Base-by-base conservation (phyloP, 192 early-diverging fungal genomes). In the Irineochytrium annulatum region DNA sequence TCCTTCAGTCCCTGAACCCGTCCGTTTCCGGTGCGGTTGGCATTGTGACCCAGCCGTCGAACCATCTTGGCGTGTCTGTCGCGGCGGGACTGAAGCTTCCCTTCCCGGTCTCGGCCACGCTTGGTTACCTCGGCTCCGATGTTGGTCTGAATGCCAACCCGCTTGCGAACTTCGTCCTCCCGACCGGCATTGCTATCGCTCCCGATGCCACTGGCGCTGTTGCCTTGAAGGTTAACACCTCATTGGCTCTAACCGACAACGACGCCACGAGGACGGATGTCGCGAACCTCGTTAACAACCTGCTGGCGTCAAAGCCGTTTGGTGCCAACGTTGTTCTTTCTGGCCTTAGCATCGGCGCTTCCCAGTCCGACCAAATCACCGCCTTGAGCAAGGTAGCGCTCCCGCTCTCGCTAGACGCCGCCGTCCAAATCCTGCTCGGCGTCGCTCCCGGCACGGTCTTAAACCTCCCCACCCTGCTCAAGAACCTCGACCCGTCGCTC, bases 191-290 rank as follows among this genome's bases (percentile, higher is more conserved):
- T 11, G 24, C 41, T 13, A 29, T 68, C 2, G 41, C 55, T 29
- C 43, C 56, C 8, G 58, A 57, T 34, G 32, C 44, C 3, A 52
- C 45, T 3, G 34, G 35, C 19, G 34, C 43, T 26, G 29, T 62
- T 14, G 27, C 24, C 24, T 31, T 57, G 22, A 24, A 43, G 13
- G 29, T 67, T 30, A 52, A 34, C 32, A 57, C 65, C 4, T 8
- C 22, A 30, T 28, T 60, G 22, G 20, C 29, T 14, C 51, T 73
- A 22, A 73, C 64, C 28, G 71, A 73, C 45, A 56, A 34, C 43
- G 59, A 55, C 20, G 67, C 45, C 19, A 60, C 65, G 20, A 49
- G 56, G 13, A 54, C 63, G 6, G 55, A 60, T 35, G 63, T 73
- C 37, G 57, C 34, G 19, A 57, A 44, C 46, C 19, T 73, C 24